These are phyloP conservation scores for Phialophora verrucosa DNA, from an alignment of 2,329 filamentous ascomycete genomes.

Conservation along the genomic window DNA sequence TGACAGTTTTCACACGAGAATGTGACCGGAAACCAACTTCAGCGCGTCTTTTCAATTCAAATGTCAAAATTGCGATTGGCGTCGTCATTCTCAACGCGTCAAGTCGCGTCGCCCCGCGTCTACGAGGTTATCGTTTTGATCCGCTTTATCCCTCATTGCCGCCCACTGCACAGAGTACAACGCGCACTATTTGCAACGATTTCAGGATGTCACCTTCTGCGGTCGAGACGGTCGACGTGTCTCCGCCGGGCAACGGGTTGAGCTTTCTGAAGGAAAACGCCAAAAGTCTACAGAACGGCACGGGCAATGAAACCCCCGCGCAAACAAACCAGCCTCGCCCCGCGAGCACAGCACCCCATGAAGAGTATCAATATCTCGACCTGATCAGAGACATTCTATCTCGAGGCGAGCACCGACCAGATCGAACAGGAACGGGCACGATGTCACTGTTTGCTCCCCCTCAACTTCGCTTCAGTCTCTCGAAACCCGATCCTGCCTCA, in stretches of 20 bases:
- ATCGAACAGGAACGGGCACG: slow-evolving; percentile 93
- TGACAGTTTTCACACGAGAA: neutral
- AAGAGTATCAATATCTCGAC: slow-evolving; percentile 93
- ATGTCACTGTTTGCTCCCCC: slow-evolving; percentile 85
- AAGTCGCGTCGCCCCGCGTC: slow-evolving; percentile 8
- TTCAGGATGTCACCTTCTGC: slow-evolving; percentile 35
- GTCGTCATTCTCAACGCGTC: slow-evolving; percentile 18
- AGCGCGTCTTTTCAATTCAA: neutral
- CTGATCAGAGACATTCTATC: slow-evolving; percentile 84
- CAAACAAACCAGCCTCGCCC: neutral
- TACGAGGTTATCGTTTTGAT: neutral
- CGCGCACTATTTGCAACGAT: neutral
- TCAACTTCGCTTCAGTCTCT: slow-evolving; percentile 85
- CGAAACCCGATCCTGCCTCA: slow-evolving; percentile 54
- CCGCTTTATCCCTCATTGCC: neutral
- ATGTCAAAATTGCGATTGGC: neutral
- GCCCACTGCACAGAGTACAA: too few species aligned
- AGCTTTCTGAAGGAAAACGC: slow-evolving; percentile 37
- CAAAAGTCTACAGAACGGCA: slow-evolving; percentile 24
- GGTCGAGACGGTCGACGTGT: slow-evolving; percentile 16
- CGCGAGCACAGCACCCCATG: slow-evolving; percentile 57
- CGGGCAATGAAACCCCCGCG: slow-evolving; percentile 7
- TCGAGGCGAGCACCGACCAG: slow-evolving; percentile 83
- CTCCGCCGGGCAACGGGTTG: slow-evolving; percentile 29
- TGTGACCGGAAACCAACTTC: neutral